Evolutionary conservation across 2,329 filamentous ascomycete genomes (phyloP), one percentile per base, ranked within the genome.

Genomic region (Endocalyx cinctus): DNA sequence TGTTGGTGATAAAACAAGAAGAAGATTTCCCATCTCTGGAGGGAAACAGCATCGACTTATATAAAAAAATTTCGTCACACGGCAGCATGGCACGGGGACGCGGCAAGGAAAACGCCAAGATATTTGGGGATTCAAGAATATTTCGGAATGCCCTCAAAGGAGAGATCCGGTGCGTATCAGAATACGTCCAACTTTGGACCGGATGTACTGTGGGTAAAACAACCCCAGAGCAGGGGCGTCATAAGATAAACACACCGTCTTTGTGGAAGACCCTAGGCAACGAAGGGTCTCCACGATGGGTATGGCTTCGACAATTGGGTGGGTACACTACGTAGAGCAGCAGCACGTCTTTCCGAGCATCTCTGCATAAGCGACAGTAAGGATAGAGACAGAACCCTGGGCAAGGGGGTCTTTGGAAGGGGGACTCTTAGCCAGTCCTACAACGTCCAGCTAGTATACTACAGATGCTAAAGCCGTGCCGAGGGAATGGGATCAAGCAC

Each of bases 151-250:
- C 46, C 46, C 50, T 53, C 35, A 44, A 50, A 58, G 52, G 49
- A 54, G 40, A 42, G 51, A 58, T 63, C 62, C 63, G 60, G 55
- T 46, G 54, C 54, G 60, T 63, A 46, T 63, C 60, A 65, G 58
- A 53, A 55, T 47, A 53, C 50, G 51, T 51, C 48, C 27, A 39
- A 37, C 33, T 29, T 35, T 37, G 38, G 37, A 41, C 40, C n/a
- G 43, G 38, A 43, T 42, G 35, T 36, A 25, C 23, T 37, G 32
- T 33, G 44, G 44, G 39, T 52, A 48, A 53, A 50, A 53, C 50
- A 38, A 37, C 31, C 39, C 44, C 42, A 43, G 39, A n/a, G 34
- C 42, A 48, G 38, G 45, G 43, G 39, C 20, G 37, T 41, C 34
- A 28, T 31, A n/a, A n/a, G n/a, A n/a, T n/a, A n/a, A n/a, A n/a